phyloP scores from a whole-genome alignment of 176 grass and related monocot species.

The Rhynchospora pubera region DNA sequence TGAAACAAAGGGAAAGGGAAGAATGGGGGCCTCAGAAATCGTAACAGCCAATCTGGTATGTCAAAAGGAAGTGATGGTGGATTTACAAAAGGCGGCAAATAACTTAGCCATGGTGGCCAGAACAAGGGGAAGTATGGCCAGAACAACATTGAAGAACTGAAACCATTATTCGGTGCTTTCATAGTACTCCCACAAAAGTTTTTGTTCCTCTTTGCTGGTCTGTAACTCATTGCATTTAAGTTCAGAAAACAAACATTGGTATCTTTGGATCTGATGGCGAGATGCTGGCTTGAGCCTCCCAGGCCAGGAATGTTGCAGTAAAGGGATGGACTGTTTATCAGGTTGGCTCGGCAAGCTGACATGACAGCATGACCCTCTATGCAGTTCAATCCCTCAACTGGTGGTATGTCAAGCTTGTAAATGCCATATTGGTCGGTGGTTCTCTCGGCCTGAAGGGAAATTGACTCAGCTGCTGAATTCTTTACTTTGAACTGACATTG shows the following conservation, averaged over 20 bases:
- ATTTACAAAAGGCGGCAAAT: slow-evolving; percentile 25
- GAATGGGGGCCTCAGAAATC: slow-evolving; percentile 59
- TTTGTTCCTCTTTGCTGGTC: slow-evolving; percentile 46
- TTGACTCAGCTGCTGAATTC: slow-evolving; percentile 45
- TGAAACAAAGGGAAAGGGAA: slow-evolving; percentile 62
- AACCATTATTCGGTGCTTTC: neutral
- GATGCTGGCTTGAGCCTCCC: slow-evolving; percentile 66
- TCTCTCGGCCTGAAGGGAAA: slow-evolving; percentile 78
- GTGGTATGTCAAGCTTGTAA: slow-evolving; percentile 87
- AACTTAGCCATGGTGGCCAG: slow-evolving; percentile 49
- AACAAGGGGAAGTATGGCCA: slow-evolving; percentile 79
- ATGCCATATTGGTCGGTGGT: slow-evolving; percentile 80
- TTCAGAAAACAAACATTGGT: slow-evolving; percentile 77
- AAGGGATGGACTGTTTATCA: slow-evolving; percentile 53
- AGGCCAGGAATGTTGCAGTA: slow-evolving; percentile 69
- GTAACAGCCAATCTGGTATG: slow-evolving; percentile 55
- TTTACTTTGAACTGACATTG: slow-evolving; percentile 84
- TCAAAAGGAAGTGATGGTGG: slow-evolving; percentile 62
- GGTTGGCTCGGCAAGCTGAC: slow-evolving; percentile 72
- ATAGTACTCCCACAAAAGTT: slow-evolving; percentile 33
- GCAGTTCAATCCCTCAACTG: slow-evolving; percentile 74
- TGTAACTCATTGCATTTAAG: slow-evolving; percentile 89
- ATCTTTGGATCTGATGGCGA: slow-evolving; percentile 51
- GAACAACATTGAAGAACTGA: slow-evolving; percentile 59
- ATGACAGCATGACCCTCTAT: slow-evolving; percentile 63